phyloP scores from a whole-genome alignment of 1,139 yeast genomes.

The Meyerozyma guilliermondii region DNA sequence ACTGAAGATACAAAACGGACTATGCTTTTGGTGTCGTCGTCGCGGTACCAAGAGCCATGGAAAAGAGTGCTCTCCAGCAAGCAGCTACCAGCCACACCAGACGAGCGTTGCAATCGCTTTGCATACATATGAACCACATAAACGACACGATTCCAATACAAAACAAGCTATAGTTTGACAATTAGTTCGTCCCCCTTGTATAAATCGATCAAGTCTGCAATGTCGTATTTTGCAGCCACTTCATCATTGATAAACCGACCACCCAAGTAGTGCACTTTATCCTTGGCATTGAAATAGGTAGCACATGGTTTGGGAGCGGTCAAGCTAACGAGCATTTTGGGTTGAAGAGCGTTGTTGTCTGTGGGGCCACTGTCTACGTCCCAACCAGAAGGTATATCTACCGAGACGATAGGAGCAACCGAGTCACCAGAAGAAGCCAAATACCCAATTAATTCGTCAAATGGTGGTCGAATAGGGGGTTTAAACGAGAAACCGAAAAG shows the following conservation, averaged over 20 bases:
- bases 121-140: conserved; percentile 1
- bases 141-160: not conserved
- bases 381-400: conserved; percentile 97
- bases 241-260: conserved; percentile 72
- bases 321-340: conserved; percentile 69
- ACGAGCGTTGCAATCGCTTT: conserved; percentile 2
- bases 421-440: conserved; percentile 30
- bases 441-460: conserved; percentile 49
- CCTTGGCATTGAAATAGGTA: conserved; percentile 28
- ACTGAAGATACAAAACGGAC: conserved; percentile 2
- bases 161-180: conserved; percentile 21
- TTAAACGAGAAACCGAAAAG: conserved; percentile 90
- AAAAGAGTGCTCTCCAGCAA: conserved; percentile 8
- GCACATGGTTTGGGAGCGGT: conserved; percentile 96
- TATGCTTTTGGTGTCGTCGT: conserved; percentile 2
- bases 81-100: conserved; percentile 3
- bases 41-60: conserved; percentile 6
- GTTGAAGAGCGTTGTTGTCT: conserved; percentile 38
- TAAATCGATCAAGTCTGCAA: conserved; percentile 37
- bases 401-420: conserved; percentile 62
- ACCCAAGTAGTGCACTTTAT: conserved; percentile 68
- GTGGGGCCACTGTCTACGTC: conserved; percentile 84
- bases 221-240: conserved; percentile 69
- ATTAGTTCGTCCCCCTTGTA: conserved; percentile 36
- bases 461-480: conserved; percentile 85